Percentiles rank a stretch among this genome's conserved stretches.
These are phyloP conservation scores for Scenedesmus sp. DNA, from an alignment of 163 green algal genomes.

Conservation along the genomic window DNA sequence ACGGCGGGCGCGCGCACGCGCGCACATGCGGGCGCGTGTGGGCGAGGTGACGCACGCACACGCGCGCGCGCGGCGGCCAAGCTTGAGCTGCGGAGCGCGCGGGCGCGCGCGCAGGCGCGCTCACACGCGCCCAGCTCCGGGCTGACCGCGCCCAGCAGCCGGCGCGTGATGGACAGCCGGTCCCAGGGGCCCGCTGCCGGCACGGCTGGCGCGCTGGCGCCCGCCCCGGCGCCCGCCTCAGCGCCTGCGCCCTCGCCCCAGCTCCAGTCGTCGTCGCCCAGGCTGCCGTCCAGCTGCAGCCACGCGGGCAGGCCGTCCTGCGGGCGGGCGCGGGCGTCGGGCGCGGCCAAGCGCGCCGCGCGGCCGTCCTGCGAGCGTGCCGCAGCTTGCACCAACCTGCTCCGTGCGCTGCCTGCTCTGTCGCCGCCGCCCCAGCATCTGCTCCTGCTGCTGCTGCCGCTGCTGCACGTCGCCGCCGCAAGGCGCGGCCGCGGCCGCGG, in stretches of 20 bases:
- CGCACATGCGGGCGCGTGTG: too few relatives aligned
- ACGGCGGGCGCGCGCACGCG: too few relatives aligned
- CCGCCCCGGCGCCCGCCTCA: not conserved
- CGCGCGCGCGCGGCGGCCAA: too few relatives aligned
- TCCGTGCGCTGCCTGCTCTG: too few relatives aligned
- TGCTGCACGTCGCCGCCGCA: not conserved
- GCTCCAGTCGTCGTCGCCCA: not conserved
- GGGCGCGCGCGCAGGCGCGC: not conserved
- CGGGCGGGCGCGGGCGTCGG: too few relatives aligned
- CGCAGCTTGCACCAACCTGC: too few relatives aligned
- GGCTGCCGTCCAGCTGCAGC: not conserved
- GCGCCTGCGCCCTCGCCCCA: not conserved
- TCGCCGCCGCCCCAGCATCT: too few relatives aligned
- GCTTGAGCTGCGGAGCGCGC: too few relatives aligned
- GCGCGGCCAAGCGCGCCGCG: too few relatives aligned
- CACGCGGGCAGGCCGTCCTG: not conserved
- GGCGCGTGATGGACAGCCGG: conserved; percentile 46
- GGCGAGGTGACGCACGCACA: too few relatives aligned
- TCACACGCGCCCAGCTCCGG: conserved; percentile 47
- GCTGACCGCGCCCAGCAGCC: conserved; percentile 49
- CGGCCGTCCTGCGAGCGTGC: too few relatives aligned
- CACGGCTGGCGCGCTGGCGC: not conserved
- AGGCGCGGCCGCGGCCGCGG: conserved; percentile 1
- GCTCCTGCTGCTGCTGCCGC: not conserved
- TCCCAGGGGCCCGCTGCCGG: conserved; percentile 35